These are phyloP conservation scores for Uncinocarpus reesii DNA, from an alignment of 2,329 filamentous ascomycete species.

Conservation along the genomic window DNA sequence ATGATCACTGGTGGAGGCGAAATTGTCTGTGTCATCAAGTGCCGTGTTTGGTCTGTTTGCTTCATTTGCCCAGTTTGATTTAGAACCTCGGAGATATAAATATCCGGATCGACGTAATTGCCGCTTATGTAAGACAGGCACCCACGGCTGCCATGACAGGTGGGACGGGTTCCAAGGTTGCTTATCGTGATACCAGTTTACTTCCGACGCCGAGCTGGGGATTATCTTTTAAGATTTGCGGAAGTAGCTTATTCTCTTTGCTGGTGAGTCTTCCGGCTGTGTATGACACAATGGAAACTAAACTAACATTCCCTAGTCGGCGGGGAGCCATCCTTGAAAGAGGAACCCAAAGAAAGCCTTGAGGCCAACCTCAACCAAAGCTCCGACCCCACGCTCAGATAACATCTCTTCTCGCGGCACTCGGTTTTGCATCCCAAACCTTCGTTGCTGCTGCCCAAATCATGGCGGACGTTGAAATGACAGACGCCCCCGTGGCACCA, in stretches of 20 bases:
- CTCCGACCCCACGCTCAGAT: too few relatives aligned
- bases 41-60: background rate
- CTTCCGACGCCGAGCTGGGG: too few relatives aligned
- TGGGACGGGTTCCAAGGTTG: too few relatives aligned
- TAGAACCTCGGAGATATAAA: too few relatives aligned
- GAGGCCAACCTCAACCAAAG: too few relatives aligned
- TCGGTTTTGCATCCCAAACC: too few relatives aligned
- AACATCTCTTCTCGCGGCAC: background rate
- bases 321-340: background rate
- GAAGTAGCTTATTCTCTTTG: background rate
- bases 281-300: background rate
- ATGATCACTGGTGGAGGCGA: background rate
- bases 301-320: background rate
- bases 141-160: too few relatives aligned
- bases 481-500: constrained; percentile 54
- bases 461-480: constrained; percentile 97
- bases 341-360: background rate
- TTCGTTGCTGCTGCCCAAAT: background rate
- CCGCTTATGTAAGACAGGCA: too few relatives aligned
- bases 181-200: too few relatives aligned
- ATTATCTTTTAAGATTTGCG: too few relatives aligned
- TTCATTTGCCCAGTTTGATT: background rate
- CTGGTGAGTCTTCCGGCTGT: background rate
- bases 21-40: constrained; percentile 2
- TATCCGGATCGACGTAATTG: too few relatives aligned